These are phyloP conservation scores for Penicillium cosmopolitanum DNA, from an alignment of 495 filamentous ascomycete species.

Conservation along the genomic window DNA sequence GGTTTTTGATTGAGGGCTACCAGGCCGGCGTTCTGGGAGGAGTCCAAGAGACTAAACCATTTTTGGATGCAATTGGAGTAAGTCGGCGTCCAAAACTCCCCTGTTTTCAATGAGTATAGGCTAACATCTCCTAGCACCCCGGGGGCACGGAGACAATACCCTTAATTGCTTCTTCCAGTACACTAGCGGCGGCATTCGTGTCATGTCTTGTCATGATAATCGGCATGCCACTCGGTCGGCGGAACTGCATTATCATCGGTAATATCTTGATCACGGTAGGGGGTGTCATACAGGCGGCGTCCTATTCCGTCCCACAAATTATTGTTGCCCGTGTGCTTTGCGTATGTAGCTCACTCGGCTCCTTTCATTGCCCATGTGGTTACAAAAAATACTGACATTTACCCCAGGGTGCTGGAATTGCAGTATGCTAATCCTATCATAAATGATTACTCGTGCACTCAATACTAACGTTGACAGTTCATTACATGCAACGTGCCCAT, in stretches of 20 bases:
- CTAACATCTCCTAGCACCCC: constrained; percentile 20
- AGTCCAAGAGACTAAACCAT: constrained; percentile 37
- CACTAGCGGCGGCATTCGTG: constrained; percentile 38
- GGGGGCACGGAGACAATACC: constrained; percentile 37
- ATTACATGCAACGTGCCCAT: constrained; percentile 1
- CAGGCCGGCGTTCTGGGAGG: constrained; percentile 48
- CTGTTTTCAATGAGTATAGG: not conserved
- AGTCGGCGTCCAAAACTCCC: not conserved
- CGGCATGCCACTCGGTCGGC: constrained; percentile 27
- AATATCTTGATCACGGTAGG: constrained; percentile 27
- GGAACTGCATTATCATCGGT: constrained; percentile 35
- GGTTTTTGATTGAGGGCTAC: constrained; percentile 24
- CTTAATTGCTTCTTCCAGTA: constrained; percentile 39
- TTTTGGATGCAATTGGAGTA: constrained; percentile 34
- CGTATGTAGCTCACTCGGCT: constrained; percentile 10
- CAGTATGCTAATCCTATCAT: not conserved
- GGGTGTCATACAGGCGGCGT: constrained; percentile 20
- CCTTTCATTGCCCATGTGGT: not conserved
- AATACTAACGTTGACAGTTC: not conserved
- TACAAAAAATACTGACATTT: not conserved
- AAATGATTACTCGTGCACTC: not conserved
- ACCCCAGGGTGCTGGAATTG: not conserved
- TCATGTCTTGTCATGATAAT: constrained; percentile 22
- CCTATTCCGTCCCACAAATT: constrained; percentile 27
- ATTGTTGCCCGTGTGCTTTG: constrained; percentile 23